phyloP scores from a whole-genome alignment of 2,329 filamentous ascomycete genomes.

The Exophiala sp. region DNA sequence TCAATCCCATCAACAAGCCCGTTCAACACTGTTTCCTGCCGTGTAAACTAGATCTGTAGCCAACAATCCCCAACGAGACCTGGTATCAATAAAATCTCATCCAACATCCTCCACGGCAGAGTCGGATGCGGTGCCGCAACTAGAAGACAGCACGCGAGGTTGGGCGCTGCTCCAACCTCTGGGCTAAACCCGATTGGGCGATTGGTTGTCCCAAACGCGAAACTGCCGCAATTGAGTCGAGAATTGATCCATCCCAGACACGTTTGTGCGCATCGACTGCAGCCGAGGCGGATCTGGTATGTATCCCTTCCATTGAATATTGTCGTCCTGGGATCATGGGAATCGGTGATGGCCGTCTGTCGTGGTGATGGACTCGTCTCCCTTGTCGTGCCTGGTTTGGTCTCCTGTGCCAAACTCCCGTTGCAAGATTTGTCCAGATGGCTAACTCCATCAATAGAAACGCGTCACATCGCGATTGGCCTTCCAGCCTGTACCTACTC shows the following conservation, averaged over 20 bases:
- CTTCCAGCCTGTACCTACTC: not conserved
- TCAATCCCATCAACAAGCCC: too few species aligned
- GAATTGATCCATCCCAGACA: constrained; percentile 20
- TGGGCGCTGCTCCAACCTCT: not conserved
- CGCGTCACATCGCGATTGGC: constrained; percentile 14
- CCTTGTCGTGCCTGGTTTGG: not conserved
- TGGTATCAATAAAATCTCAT: too few species aligned
- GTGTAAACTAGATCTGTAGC: too few species aligned
- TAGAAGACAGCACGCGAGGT: not conserved
- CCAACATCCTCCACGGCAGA: too few species aligned
- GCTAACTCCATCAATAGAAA: constrained; percentile 19
- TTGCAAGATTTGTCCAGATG: constrained; percentile 9
- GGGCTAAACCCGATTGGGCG: constrained; percentile 13
- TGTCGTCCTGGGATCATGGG: not conserved
- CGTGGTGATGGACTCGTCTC: constrained; percentile 6
- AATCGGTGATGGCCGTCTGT: not conserved
- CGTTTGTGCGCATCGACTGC: constrained; percentile 18
- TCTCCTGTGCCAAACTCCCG: constrained; percentile 5
- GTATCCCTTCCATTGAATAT: constrained; percentile 10
- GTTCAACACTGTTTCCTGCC: too few species aligned
- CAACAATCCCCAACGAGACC: too few species aligned
- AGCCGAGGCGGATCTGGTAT: constrained; percentile 22
- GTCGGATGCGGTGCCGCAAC: too few species aligned
- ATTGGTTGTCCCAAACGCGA: constrained; percentile 12
- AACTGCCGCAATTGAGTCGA: constrained; percentile 16